phyloP scores from a whole-genome alignment of 441 rosid species.

The Erodium moschatum region DNA sequence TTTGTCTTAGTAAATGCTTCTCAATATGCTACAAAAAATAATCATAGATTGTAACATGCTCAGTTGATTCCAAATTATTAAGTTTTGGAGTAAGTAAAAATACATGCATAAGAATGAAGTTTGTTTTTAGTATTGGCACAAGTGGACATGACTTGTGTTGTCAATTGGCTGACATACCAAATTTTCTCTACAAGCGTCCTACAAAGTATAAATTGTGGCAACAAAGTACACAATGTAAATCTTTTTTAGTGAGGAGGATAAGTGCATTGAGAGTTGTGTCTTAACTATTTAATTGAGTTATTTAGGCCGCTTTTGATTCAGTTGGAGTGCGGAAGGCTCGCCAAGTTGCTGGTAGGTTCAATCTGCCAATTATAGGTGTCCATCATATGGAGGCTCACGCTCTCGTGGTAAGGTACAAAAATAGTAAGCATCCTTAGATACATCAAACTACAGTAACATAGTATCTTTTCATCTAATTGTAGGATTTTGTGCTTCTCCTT shows the following conservation, averaged over 20 bases:
- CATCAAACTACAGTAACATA: neutral
- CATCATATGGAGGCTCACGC: slow-evolving; percentile 99
- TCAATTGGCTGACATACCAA: no score
- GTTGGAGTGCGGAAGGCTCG: slow-evolving; percentile 92
- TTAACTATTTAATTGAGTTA: no score
- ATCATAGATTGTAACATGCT: neutral
- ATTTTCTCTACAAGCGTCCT: no score
- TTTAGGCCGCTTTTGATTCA: slow-evolving; percentile 22
- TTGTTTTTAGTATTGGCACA: no score
- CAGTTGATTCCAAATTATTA: neutral
- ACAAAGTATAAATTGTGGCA: no score
- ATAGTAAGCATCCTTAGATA: slow-evolving; percentile 4
- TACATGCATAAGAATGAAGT: neutral
- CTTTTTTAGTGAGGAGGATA: no score
- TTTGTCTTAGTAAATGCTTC: neutral
- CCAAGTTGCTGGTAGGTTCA: slow-evolving; percentile 56
- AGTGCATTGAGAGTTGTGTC: no score
- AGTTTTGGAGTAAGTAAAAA: neutral
- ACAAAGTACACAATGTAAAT: no score
- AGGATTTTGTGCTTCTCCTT: no score
- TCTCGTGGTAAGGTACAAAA: slow-evolving; percentile 66
- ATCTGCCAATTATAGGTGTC: slow-evolving; percentile 62
- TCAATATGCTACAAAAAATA: no score
- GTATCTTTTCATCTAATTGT: neutral
- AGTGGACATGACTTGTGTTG: no score